Evolutionary conservation across 2,329 filamentous ascomycete species (phyloP).

Genomic region (Colletotrichum tanaceti): DNA sequence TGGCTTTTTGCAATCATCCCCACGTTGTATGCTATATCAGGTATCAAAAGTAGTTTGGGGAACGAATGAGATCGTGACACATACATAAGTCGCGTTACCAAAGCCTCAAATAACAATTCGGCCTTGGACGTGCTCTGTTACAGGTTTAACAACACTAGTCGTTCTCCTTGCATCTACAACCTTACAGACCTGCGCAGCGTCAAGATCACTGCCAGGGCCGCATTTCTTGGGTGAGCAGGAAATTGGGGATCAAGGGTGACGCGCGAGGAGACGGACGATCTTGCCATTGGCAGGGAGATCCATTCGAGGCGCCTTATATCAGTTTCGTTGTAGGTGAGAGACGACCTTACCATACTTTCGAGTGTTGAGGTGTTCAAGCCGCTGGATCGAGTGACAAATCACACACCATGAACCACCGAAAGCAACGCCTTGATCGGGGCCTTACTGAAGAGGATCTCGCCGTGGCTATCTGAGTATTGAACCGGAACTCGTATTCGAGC

Average conservation of each 20-base stretch:
- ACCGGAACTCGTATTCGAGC: neutral
- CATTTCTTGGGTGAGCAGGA: neutral
- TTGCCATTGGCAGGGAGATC: neutral
- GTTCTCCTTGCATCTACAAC: no score
- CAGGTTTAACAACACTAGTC: no score
- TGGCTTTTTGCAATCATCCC: no score
- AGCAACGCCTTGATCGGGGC: neutral
- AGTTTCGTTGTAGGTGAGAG: neutral
- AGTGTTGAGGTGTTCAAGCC: neutral
- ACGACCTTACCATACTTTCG: neutral
- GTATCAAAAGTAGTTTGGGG: no score
- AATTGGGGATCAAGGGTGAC: neutral
- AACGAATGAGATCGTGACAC: no score
- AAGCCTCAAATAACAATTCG: no score
- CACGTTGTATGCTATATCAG: no score
- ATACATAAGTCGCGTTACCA: no score
- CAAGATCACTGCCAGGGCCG: no score
- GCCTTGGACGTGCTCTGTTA: no score
- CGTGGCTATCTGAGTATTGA: slow-evolving; percentile 3
- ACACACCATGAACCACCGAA: neutral
- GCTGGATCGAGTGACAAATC: neutral
- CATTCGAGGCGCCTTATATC: neutral
- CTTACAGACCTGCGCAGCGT: no score
- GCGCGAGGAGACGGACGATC: neutral
- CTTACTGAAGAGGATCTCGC: neutral